Evolutionary conservation across 2,329 filamentous ascomycete genomes (phyloP).

Genomic region (Botrytis squamosa): DNA sequence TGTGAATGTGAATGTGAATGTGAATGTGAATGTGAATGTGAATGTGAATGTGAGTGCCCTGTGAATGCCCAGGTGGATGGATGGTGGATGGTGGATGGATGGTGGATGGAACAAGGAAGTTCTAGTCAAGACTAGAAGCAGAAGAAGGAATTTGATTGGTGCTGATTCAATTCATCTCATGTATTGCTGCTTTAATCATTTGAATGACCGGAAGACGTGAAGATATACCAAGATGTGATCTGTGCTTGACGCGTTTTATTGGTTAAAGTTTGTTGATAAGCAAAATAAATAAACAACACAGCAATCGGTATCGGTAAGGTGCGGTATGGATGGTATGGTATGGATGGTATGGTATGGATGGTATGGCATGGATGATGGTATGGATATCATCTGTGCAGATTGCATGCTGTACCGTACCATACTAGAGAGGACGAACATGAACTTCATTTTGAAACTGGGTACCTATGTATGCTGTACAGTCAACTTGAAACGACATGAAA

Average conservation of each 20-base stretch:
- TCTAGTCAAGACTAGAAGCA: not conserved
- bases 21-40: too few species aligned
- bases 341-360: too few species aligned
- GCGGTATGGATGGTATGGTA: too few species aligned
- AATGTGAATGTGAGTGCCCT: not conserved
- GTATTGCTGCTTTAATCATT: not conserved
- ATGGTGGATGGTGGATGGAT: not conserved
- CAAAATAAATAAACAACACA: not conserved
- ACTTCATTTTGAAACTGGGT: not conserved
- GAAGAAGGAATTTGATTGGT: not conserved
- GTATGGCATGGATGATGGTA: not conserved
- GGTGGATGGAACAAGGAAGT: not conserved
- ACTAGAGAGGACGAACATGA: not conserved
- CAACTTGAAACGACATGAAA: not conserved
- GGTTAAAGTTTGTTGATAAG: not conserved
- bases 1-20: too few species aligned
- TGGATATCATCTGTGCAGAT: not conserved
- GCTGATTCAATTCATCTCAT: not conserved
- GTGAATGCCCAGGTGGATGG: not conserved
- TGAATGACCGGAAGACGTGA: too few species aligned
- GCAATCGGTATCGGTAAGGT: not conserved
- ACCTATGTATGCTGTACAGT: not conserved
- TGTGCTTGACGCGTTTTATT: slow-evolving; percentile 11
- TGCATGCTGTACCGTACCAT: not conserved
- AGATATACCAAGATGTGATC: not conserved